Evolutionary conservation across 2,329 filamentous ascomycete species (phyloP).

Genomic region (Diaporthe ilicicola): DNA sequence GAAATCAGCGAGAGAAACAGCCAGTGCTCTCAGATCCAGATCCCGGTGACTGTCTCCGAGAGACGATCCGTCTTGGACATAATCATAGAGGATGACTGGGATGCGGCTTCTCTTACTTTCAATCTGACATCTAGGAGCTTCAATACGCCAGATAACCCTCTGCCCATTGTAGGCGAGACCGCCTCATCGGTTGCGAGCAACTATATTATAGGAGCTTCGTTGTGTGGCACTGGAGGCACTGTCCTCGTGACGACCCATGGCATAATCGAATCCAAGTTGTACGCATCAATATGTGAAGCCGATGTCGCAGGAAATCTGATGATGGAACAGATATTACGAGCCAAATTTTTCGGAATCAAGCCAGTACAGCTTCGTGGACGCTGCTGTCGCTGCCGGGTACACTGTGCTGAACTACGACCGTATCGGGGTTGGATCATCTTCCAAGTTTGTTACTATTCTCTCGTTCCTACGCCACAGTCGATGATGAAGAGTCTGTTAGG

Average conservation of each 20-base stretch:
- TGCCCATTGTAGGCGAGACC: slow-evolving; percentile 38
- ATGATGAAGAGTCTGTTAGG: neutral
- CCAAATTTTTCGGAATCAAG: slow-evolving; percentile 37
- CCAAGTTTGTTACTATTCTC: slow-evolving; percentile 40
- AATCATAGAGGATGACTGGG: slow-evolving; percentile 41
- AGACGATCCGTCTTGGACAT: slow-evolving; percentile 40
- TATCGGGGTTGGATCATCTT: slow-evolving; percentile 44
- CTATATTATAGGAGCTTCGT: slow-evolving; percentile 40
- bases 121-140: slow-evolving; percentile 42
- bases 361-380: slow-evolving; percentile 40
- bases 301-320: neutral
- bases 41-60: slow-evolving; percentile 41
- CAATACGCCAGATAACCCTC: slow-evolving; percentile 34
- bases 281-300: neutral
- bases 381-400: slow-evolving; percentile 41
- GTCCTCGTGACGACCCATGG: slow-evolving; percentile 41
- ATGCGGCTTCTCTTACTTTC: slow-evolving; percentile 40
- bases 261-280: slow-evolving; percentile 43
- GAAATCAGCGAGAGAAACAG: neutral
- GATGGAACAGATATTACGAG: slow-evolving; percentile 38
- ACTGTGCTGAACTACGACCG: slow-evolving; percentile 44
- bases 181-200: slow-evolving; percentile 36
- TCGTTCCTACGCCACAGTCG: neutral
- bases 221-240: slow-evolving; percentile 41
- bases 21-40: slow-evolving; percentile 29